phyloP scores from a whole-genome alignment of 257 asterid species.

The Fraxinus cuspidata region DNA sequence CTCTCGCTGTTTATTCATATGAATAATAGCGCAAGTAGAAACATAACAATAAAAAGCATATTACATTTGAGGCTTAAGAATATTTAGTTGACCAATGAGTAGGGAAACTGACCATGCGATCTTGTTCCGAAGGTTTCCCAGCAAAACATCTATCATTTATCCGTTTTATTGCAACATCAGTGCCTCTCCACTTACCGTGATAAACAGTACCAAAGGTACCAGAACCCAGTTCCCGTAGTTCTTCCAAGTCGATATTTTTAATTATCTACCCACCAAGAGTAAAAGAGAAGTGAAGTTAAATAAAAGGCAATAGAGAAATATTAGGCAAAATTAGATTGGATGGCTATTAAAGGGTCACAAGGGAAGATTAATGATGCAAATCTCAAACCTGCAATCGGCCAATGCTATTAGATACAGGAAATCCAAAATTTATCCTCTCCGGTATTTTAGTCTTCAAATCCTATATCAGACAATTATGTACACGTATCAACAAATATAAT shows the following conservation, averaged over 20 bases:
- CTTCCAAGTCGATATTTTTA: slow-evolving; percentile 88
- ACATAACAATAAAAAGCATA: not conserved
- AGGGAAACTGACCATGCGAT: slow-evolving; percentile 80
- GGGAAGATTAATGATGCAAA: slow-evolving; percentile 3
- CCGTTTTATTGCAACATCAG: slow-evolving; percentile 96
- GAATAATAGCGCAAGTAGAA: slow-evolving; percentile 20
- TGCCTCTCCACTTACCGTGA: slow-evolving; percentile 99
- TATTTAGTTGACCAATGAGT: slow-evolving; percentile 18
- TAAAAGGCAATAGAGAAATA: not conserved
- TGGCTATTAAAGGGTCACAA: slow-evolving; percentile 14
- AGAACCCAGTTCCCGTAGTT: slow-evolving; percentile 91
- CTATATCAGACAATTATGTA: slow-evolving; percentile 41
- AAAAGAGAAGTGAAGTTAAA: not conserved
- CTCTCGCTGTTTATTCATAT: slow-evolving; percentile 58
- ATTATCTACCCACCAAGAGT: slow-evolving; percentile 55
- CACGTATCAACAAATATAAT: slow-evolving; percentile 9
- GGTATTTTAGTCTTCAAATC: slow-evolving; percentile 60
- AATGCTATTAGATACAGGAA: slow-evolving; percentile 67
- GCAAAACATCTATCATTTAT: slow-evolving; percentile 91
- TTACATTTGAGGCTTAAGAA: not conserved
- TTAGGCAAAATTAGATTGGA: slow-evolving; percentile 4
- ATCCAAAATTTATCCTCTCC: slow-evolving; percentile 64
- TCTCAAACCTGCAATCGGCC: slow-evolving; percentile 83
- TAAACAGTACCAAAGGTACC: slow-evolving; percentile 99
- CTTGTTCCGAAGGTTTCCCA: slow-evolving; percentile 96